Percentiles rank a stretch among this genome's conserved stretches.
Conservation (phyloP, 805 yeast genomes). For the Wickerhamomyces pijperi region DNA sequence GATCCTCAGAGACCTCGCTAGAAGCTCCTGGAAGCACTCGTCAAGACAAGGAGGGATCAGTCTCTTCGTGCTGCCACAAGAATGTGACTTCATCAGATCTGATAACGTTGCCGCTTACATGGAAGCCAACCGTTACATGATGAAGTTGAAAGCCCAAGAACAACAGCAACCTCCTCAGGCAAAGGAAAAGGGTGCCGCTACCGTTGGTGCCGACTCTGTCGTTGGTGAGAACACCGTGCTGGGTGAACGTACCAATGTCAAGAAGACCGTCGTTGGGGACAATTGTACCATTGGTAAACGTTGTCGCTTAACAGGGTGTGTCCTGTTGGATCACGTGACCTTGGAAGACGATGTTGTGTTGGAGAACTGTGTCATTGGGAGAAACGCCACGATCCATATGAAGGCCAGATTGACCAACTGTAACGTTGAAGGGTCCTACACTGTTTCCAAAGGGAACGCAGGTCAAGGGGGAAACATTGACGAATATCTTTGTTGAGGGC, state of each 20-base stretch:
- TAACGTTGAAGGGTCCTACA: constrained; percentile 73
- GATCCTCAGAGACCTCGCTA: constrained; percentile 74
- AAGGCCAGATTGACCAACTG: constrained; percentile 68
- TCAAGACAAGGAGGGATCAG: constrained; percentile 48
- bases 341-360: constrained; percentile 65
- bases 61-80: constrained; percentile 58
- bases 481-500: constrained; percentile 21
- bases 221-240: constrained; percentile 59
- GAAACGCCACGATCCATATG: constrained; percentile 46
- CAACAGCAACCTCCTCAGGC: constrained; percentile 17
- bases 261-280: constrained; percentile 71
- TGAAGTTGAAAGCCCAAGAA: constrained; percentile 48
- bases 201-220: constrained; percentile 78
- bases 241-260: constrained; percentile 79
- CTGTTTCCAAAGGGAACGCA: constrained; percentile 44
- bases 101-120: constrained; percentile 72
- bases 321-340: constrained; percentile 57
- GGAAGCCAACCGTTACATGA: constrained; percentile 77
- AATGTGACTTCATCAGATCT: constrained; percentile 61
- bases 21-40: constrained; percentile 86
- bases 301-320: constrained; percentile 81
- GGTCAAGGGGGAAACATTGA: constrained; percentile 49
- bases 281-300: constrained; percentile 72
- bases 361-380: constrained; percentile 86
- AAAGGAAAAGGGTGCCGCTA: constrained; percentile 50